A percentile compares a stretch with the other conserved stretches of the same genome.
Evolutionary conservation across 257 asterid genomes (phyloP).

Genomic region (Pogostemon cablin): DNA sequence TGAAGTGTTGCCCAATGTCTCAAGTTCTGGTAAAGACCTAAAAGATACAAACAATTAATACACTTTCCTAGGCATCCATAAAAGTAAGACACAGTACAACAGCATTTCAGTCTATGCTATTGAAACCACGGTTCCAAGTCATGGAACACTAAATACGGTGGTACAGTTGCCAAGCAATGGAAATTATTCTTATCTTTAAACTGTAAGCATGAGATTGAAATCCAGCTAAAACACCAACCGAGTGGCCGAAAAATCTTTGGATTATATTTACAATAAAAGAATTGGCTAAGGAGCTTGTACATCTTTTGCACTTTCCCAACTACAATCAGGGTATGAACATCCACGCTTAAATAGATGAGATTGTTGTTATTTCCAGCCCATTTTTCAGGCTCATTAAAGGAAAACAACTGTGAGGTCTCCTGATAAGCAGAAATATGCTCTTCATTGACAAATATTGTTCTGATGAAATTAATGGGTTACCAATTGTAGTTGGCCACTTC

Average conservation of each 20-base stretch:
- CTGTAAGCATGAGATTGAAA: not conserved
- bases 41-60: slow-evolving; percentile 30
- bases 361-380: not conserved
- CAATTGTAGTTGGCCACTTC: not conserved
- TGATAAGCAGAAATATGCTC: not conserved
- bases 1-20: slow-evolving; percentile 64
- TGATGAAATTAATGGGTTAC: slow-evolving; percentile 11
- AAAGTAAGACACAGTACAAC: slow-evolving; percentile 13
- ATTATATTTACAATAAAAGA: not conserved
- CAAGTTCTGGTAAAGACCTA: slow-evolving; percentile 81
- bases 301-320: not conserved
- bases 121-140: not conserved
- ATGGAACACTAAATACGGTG: not conserved
- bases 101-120: slow-evolving; percentile 1
- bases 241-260: not conserved
- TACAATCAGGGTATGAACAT: not conserved
- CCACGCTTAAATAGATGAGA: slow-evolving; percentile 6
- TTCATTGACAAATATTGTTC: not conserved
- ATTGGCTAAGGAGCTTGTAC: not conserved
- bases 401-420: not conserved
- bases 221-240: slow-evolving; percentile 1
- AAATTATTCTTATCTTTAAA: not conserved
- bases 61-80: slow-evolving; percentile 24
- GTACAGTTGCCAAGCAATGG: not conserved
- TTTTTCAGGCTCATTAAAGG: not conserved